A percentile compares a stretch with the other conserved stretches of the same genome.
These are phyloP conservation scores for Trametopsis cervina DNA, from an alignment of 768 basidiomycete species.

Conservation along the genomic window DNA sequence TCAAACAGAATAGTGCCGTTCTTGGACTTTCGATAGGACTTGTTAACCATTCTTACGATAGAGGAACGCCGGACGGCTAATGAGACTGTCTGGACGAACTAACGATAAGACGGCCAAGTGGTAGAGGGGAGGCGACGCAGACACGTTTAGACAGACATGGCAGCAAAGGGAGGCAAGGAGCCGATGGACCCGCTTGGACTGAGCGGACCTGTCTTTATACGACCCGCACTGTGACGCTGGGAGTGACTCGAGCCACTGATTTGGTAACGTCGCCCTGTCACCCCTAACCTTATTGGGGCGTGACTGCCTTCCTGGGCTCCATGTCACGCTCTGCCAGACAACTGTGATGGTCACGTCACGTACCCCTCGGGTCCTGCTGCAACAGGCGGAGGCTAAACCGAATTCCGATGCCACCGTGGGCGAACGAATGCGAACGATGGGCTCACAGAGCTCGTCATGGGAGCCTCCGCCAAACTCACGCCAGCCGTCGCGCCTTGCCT, in stretches of 20 bases:
- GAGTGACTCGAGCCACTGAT: conserved; percentile 18
- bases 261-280: conserved; percentile 9
- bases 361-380: too few species aligned
- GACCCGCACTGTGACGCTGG: conserved; percentile 8
- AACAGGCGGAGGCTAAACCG: too few species aligned
- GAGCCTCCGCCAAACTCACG: too few species aligned
- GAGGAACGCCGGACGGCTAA: conserved; percentile 23
- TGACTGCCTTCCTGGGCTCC: not conserved
- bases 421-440: not conserved
- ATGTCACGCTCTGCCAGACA: not conserved
- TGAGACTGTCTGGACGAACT: conserved; percentile 21
- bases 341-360: too few species aligned
- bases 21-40: conserved; percentile 72
- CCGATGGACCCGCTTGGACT: conserved; percentile 14
- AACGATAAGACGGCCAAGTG: conserved; percentile 16
- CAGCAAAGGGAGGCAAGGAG: conserved; percentile 22
- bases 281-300: not conserved
- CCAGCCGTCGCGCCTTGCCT: not conserved
- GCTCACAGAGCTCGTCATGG: too few species aligned
- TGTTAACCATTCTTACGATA: conserved; percentile 68
- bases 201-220: conserved; percentile 34
- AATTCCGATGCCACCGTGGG: not conserved
- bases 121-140: conserved; percentile 19
- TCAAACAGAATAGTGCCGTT: conserved; percentile 85
- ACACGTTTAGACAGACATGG: conserved; percentile 32